phyloP scores from a whole-genome alignment of 2,329 filamentous ascomycete species.

The Fusarium udum region DNA sequence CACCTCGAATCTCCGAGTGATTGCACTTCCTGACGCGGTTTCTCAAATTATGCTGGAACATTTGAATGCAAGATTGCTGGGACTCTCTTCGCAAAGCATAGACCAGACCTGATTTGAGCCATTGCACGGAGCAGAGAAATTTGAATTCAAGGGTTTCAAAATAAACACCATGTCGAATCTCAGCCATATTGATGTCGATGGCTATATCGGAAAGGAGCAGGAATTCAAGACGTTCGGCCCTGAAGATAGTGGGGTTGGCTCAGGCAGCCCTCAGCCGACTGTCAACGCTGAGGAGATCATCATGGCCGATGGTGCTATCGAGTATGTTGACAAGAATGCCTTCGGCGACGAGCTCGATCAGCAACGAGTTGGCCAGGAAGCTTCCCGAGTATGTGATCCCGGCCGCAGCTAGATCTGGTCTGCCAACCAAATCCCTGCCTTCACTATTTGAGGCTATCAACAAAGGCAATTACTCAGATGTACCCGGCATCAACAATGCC shows the following conservation, averaged over 20 bases:
- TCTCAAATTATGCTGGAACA: not conserved
- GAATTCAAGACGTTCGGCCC: not conserved
- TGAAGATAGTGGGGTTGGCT: not conserved
- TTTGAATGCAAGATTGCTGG: too few relatives aligned
- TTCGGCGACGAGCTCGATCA: slow-evolving; percentile 54
- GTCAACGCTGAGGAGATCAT: slow-evolving; percentile 44
- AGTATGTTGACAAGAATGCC: slow-evolving; percentile 53
- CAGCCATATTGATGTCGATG: not conserved
- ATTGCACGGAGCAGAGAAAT: too few relatives aligned
- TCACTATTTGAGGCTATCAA: slow-evolving; percentile 48
- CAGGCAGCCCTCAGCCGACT: slow-evolving; percentile 13
- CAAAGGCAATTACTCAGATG: slow-evolving; percentile 44
- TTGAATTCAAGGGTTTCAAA: not conserved
- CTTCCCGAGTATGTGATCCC: slow-evolving; percentile 47
- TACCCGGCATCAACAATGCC: slow-evolving; percentile 48
- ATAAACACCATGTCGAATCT: not conserved
- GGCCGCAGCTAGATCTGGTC: slow-evolving; percentile 48
- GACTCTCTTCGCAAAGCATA: not conserved
- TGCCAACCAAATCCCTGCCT: slow-evolving; percentile 47
- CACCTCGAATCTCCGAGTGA: not conserved
- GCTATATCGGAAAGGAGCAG: not conserved
- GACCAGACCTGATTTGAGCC: slow-evolving; percentile 9
- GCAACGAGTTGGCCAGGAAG: slow-evolving; percentile 48
- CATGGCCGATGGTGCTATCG: slow-evolving; percentile 53
- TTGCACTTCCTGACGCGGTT: not conserved